Percentiles rank a stretch among this genome's conserved stretches.
Conservation (phyloP, 805 yeast genomes). For the Wickerhamiella dianesei region DNA sequence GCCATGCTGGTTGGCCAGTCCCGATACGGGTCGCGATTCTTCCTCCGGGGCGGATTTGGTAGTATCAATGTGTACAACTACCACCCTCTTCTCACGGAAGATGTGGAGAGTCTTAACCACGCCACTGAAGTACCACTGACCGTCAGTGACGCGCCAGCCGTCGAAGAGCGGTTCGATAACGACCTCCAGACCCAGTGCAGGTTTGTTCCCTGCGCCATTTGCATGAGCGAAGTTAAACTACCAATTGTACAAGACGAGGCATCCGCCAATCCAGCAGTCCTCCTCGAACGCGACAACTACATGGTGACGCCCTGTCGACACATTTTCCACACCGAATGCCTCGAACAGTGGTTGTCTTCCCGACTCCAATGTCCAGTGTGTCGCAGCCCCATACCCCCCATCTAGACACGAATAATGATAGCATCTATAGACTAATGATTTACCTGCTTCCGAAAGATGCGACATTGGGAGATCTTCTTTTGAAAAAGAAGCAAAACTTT, state of each 20-base stretch:
- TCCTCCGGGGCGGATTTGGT: slow-evolving; percentile 56
- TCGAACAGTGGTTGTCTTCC: slow-evolving; percentile 87
- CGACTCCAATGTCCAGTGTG: slow-evolving; percentile 92
- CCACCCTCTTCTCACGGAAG: slow-evolving; percentile 53
- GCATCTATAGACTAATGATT: background rate
- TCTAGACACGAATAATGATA: slow-evolving; percentile 33
- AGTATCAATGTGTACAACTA: slow-evolving; percentile 71
- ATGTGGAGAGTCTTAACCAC: slow-evolving; percentile 37
- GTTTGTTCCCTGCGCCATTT: slow-evolving; percentile 66
- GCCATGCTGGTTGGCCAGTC: slow-evolving; percentile 47
- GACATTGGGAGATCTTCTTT: no score
- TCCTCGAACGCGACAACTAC: slow-evolving; percentile 25
- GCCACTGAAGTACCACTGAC: slow-evolving; percentile 3
- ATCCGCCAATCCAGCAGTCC: slow-evolving; percentile 12
- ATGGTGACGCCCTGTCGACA: slow-evolving; percentile 80
- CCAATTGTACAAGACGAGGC: slow-evolving; percentile 13
- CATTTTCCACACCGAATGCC: slow-evolving; percentile 77
- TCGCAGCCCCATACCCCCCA: slow-evolving; percentile 71
- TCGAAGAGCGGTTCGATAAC: background rate
- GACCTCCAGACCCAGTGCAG: background rate
- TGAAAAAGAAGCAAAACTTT: no score
- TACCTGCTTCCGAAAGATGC: no score
- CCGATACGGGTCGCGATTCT: slow-evolving; percentile 64
- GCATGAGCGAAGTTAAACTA: slow-evolving; percentile 67
- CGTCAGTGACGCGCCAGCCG: slow-evolving; percentile 1